Base-by-base conservation (phyloP, 1,139 yeast species). In the Geotrichum klebahnii region DNA sequence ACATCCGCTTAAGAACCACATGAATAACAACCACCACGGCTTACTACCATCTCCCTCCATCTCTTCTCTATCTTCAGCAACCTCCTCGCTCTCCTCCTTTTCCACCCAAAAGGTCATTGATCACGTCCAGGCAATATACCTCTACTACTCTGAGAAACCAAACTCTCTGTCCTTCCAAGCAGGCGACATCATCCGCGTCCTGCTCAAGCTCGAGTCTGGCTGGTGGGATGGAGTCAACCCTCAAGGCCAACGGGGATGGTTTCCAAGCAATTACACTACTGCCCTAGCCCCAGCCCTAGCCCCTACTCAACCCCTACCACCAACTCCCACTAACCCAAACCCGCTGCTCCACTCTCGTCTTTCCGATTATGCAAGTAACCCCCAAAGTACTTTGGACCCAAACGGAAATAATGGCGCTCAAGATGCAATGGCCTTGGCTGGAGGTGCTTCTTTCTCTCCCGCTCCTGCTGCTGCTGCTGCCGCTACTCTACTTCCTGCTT, bases 91-190 rank as follows among this genome's bases (percentile, higher is more conserved):
- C 20, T 31, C 44, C 33, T 20, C 17, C 2, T 29, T 20, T 45
- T 16, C 26, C 16, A 36, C 20, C 28, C 44, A 38, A 22, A 46
- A 45, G 10, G 46, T 53, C 24, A 51, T 57, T 23, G 64, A 57
- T 34, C 55, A 57, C 4, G 66, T 61, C 9, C 51, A 56, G 4
- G 96, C 23, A 79, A 6, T 87, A 78, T 68, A 92, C 85, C 24
- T 83, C 89, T n/a, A 62, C 48, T 39, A 51, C 80, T 95, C 69
- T 72, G 79, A 55, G 69, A 92, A 64, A 78, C 82, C 56, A 74
- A 80, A 61, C 88, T 85, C 69, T 73, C 76, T 60, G 77, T 75
- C 57, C 80, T 92, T 62, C 76, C 80, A 33, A 76, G 79, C 56
- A 24, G 70, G 70, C 54, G 96, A 89, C 64, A 68, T 84, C 56